Base-by-base conservation (phyloP, 2,329 filamentous ascomycete species). In the Hirsutella rhossiliensis region DNA sequence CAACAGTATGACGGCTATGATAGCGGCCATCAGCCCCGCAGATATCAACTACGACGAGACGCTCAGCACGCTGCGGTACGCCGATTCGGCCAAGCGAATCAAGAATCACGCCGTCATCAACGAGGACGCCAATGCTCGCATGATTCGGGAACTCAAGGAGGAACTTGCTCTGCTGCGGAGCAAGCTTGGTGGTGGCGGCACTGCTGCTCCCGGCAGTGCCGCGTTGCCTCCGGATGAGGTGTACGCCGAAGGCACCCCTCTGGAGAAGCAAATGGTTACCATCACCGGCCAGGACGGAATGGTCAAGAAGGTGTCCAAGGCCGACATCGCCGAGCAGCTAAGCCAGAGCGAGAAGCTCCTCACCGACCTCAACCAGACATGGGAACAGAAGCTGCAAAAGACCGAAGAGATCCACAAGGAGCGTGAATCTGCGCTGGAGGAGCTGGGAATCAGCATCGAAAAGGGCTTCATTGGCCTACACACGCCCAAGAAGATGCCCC, bases 41-140 rank as follows among this genome's bases (percentile, higher is more conserved):
- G 92, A 98, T 64, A 97, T 97, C 69, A 98, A 98, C 65, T 97
- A 94, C 59, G 92, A 98, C 52, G 92, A 98, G 65, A 98, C 94
- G 0, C 73, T 98, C 17, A 92, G 89, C 60, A 98, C 92, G 1
- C 73, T 98, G 27, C 80, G 94, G 57, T 98, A 98, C 63, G 92
- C 94, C 45, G 90, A 98, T 60, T 96, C 88, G 8, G 92, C 92
- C 23, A 98, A 98, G 69, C 82, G 92, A 55, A 98, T 98, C 75
- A 97, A 97, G 87, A 98, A 98, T 68, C 92, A 98, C 63, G 92
- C 92, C 45, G 92, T 98, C 42, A 85, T 98, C 63, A 98, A 98
- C 69, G 92, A 98, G 63, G 92, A 98, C 65, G 90, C 92, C 40
- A 98, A 98, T 60, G 92, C 92, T 47, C 84, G 92, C 54, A 98